Evolutionary conservation across 768 basidiomycete genomes (phyloP).

Genomic region (Boletus barrowsii): DNA sequence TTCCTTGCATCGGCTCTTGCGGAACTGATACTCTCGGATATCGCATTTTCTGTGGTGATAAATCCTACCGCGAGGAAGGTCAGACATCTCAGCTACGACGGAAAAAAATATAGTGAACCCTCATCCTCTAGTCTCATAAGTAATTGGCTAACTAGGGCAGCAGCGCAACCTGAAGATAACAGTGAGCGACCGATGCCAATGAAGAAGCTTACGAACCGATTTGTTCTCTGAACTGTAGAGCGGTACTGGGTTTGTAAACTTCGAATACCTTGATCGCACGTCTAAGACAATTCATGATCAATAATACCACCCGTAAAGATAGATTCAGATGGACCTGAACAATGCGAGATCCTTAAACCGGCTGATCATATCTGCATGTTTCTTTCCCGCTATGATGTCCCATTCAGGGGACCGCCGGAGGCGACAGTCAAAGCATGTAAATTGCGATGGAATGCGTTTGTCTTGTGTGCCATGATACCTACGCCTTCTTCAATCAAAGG

Average conservation of each 20-base stretch:
- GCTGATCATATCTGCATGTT: slow-evolving; percentile 53
- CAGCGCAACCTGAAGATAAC: slow-evolving; percentile 45
- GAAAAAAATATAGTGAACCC: slow-evolving; percentile 39
- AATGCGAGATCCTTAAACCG: slow-evolving; percentile 68
- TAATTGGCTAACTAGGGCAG: slow-evolving; percentile 55
- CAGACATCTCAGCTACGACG: background rate
- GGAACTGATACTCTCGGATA: slow-evolving; percentile 48
- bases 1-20: slow-evolving; percentile 38
- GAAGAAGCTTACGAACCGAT: slow-evolving; percentile 46
- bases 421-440: slow-evolving; percentile 76
- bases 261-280: slow-evolving; percentile 72
- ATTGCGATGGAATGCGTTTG: slow-evolving; percentile 53
- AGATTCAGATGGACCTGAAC: slow-evolving; percentile 49
- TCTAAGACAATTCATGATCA: slow-evolving; percentile 32
- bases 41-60: slow-evolving; percentile 48
- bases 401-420: slow-evolving; percentile 63
- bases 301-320: background rate
- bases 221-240: slow-evolving; percentile 53
- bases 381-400: slow-evolving; percentile 60
- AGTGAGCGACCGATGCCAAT: slow-evolving; percentile 4
- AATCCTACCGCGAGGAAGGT: slow-evolving; percentile 46
- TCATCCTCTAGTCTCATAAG: slow-evolving; percentile 69
- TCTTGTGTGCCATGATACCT: slow-evolving; percentile 67
- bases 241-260: slow-evolving; percentile 39
- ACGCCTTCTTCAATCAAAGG: background rate